Evolutionary conservation across 139 green algal species (phyloP).

Genomic region (Coccomyxa sp.): DNA sequence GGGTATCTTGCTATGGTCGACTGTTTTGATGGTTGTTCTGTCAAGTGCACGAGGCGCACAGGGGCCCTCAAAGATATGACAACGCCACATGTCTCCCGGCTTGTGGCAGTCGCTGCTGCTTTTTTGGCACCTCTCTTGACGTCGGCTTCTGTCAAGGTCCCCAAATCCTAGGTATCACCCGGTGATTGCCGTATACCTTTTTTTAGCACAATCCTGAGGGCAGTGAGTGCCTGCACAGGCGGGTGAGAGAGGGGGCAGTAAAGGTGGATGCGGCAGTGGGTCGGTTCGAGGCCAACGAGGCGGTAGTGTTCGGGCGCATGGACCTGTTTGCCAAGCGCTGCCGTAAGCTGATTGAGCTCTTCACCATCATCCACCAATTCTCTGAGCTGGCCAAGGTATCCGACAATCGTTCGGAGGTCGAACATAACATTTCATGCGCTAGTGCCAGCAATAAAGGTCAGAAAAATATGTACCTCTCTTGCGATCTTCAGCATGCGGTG

Average conservation of each 20-base stretch:
- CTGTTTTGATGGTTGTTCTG: too few species aligned
- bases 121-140: too few species aligned
- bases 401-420: too few species aligned
- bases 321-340: constrained; percentile 87
- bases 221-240: not conserved
- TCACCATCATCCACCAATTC: constrained; percentile 90
- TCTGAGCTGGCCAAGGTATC: constrained; percentile 56
- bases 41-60: too few species aligned
- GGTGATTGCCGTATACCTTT: not conserved
- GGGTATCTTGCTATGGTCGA: too few species aligned
- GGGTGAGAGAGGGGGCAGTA: not conserved
- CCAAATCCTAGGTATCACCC: not conserved
- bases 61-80: too few species aligned
- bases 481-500: too few species aligned
- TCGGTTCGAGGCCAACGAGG: constrained; percentile 49
- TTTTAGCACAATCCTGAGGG: not conserved
- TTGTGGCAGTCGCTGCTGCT: too few species aligned
- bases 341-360: constrained; percentile 82
- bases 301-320: constrained; percentile 79
- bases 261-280: not conserved
- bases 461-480: too few species aligned
- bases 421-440: too few species aligned
- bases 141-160: not conserved
- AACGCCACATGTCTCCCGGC: too few species aligned
- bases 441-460: too few species aligned